A percentile compares a stretch with the other conserved stretches of the same genome.
Evolutionary conservation across 805 yeast genomes (phyloP).

Genomic region (Saturnispora galanensis): DNA sequence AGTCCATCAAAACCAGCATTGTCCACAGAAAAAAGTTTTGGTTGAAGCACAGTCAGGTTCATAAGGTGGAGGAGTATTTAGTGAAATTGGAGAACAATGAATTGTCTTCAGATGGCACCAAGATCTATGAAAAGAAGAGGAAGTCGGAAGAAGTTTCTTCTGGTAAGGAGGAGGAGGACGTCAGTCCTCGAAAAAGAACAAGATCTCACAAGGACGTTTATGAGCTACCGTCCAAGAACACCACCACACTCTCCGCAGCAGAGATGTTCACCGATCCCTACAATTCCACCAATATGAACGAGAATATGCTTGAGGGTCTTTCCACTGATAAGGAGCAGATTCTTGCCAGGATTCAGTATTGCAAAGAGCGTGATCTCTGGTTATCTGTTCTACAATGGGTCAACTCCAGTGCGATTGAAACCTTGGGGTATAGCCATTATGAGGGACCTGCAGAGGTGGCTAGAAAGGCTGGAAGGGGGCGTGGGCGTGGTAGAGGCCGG

Average conservation of each 20-base stretch:
- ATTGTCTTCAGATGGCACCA: slow-evolving; percentile 23
- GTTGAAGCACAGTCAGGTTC: slow-evolving; percentile 12
- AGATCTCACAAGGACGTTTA: slow-evolving; percentile 1
- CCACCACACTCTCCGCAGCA: slow-evolving; percentile 8
- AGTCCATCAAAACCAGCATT: slow-evolving; percentile 47
- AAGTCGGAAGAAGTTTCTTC: slow-evolving; percentile 23
- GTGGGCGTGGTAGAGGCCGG: slow-evolving; percentile 9
- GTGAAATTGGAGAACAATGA: slow-evolving; percentile 30
- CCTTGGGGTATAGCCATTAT: slow-evolving; percentile 42
- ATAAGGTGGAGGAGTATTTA: slow-evolving; percentile 5
- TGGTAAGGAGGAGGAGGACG: slow-evolving; percentile 27
- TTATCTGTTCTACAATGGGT: slow-evolving; percentile 47
- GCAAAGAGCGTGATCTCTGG: slow-evolving; percentile 5
- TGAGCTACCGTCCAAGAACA: slow-evolving; percentile 13
- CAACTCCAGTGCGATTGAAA: slow-evolving; percentile 45
- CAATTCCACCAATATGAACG: slow-evolving; percentile 8
- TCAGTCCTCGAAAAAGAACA: slow-evolving; percentile 14
- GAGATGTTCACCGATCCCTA: slow-evolving; percentile 1
- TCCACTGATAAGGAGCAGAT: slow-evolving; percentile 21
- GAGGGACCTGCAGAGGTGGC: slow-evolving; percentile 34
- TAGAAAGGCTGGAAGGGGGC: slow-evolving; percentile 9
- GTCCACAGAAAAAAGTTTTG: slow-evolving; percentile 33
- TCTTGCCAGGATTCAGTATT: slow-evolving; percentile 17
- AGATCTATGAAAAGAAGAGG: slow-evolving; percentile 7
- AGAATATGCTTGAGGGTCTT: slow-evolving; percentile 9